phyloP scores from a whole-genome alignment of 2,329 filamentous ascomycete species.

The Colletotrichum endophyticum region DNA sequence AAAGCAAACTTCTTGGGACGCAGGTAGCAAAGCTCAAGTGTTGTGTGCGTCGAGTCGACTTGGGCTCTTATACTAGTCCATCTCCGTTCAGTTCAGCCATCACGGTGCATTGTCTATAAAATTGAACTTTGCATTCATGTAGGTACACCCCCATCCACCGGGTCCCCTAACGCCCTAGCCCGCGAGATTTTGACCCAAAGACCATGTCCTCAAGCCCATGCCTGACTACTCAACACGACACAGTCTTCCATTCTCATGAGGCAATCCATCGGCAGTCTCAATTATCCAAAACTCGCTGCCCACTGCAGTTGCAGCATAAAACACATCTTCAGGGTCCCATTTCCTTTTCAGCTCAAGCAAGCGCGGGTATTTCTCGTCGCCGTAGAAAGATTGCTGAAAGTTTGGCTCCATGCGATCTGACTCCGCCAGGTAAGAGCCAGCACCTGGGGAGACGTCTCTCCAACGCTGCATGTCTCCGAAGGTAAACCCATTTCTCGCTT shows the following conservation, averaged over 20 bases:
- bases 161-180: background rate
- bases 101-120: background rate
- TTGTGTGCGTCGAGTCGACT: background rate
- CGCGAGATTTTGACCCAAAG: background rate
- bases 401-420: constrained; percentile 33
- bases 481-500: constrained; percentile 30
- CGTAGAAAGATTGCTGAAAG: constrained; percentile 33
- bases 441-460: constrained; percentile 28
- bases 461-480: constrained; percentile 33
- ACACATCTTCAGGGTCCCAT: constrained; percentile 31
- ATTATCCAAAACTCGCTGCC: constrained; percentile 28
- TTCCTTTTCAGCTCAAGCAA: constrained; percentile 32
- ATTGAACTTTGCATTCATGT: background rate
- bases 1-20: background rate
- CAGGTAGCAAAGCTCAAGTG: background rate
- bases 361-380: constrained; percentile 28
- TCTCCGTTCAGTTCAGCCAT: background rate
- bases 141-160: background rate
- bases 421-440: constrained; percentile 33
- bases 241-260: constrained; percentile 3
- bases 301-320: constrained; percentile 31
- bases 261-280: constrained; percentile 4
- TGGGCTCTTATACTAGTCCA: background rate
- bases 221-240: background rate
- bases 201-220: background rate